These are phyloP conservation scores for Chloris gayana DNA, from an alignment of 176 grass and related monocot genomes.

Conservation along the genomic window DNA sequence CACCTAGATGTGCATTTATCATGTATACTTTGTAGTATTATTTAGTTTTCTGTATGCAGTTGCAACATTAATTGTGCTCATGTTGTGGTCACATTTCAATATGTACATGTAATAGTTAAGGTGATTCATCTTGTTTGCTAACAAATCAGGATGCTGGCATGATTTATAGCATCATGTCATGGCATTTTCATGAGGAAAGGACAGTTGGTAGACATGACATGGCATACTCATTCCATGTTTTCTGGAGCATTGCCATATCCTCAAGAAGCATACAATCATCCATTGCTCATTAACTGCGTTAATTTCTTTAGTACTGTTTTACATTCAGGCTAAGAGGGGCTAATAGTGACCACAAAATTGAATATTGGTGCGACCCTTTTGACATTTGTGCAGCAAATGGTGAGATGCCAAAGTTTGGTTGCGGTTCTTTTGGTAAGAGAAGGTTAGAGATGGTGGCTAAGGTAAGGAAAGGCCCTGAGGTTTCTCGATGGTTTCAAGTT, in stretches of 20 bases:
- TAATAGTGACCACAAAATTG: conserved; percentile 36
- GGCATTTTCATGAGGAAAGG: conserved; percentile 57
- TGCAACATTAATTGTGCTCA: conserved; percentile 42
- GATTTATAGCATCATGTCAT: conserved; percentile 72
- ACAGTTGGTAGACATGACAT: conserved; percentile 60
- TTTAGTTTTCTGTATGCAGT: conserved; percentile 32
- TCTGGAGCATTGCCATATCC: conserved; percentile 34
- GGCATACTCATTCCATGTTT: conserved; percentile 52
- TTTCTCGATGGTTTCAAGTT: conserved; percentile 8
- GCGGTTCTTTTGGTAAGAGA: conserved; percentile 1
- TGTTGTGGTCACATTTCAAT: conserved; percentile 43
- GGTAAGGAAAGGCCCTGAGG: not conserved
- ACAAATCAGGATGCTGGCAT: conserved; percentile 22
- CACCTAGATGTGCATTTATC: conserved; percentile 60
- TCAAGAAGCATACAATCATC: conserved; percentile 41
- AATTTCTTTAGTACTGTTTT: conserved; percentile 26
- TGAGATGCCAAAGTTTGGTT: not conserved
- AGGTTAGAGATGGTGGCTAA: conserved; percentile 4
- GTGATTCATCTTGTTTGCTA: conserved; percentile 9
- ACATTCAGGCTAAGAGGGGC: conserved; percentile 24
- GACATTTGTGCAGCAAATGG: conserved; percentile 24
- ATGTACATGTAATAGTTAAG: conserved; percentile 49
- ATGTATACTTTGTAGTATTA: conserved; percentile 39
- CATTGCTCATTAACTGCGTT: conserved; percentile 25
- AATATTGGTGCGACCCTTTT: conserved; percentile 13